These are phyloP conservation scores for Fraxinus nigra DNA, from an alignment of 305 asterid species.

Conservation along the genomic window DNA sequence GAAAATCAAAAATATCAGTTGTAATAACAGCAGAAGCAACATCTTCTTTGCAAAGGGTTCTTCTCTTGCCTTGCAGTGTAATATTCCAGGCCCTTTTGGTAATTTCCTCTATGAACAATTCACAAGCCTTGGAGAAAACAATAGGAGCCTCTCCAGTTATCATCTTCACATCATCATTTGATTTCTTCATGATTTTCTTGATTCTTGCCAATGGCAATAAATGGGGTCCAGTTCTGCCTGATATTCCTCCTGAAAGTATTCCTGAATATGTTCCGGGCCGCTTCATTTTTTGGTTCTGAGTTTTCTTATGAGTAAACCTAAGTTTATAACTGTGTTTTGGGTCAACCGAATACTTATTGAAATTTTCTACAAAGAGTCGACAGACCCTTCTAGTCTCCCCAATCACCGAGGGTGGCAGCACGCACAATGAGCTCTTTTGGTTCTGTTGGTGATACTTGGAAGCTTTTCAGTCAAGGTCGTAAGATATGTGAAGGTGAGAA, in stretches of 20 bases:
- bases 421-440: background rate
- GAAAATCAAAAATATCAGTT: conserved; percentile 75
- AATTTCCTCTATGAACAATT: conserved; percentile 65
- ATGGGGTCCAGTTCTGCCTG: conserved; percentile 61
- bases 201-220: conserved; percentile 76
- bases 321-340: background rate
- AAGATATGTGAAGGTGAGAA: background rate
- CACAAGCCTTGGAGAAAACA: conserved; percentile 73
- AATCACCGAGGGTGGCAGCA: background rate
- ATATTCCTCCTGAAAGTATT: conserved; percentile 46
- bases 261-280: conserved; percentile 71
- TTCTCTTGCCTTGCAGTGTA: conserved; percentile 57
- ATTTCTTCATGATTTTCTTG: conserved; percentile 84
- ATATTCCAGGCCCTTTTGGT: conserved; percentile 63
- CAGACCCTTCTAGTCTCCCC: background rate
- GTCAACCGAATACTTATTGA: too few species aligned
- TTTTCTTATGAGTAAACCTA: background rate
- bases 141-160: conserved; percentile 84
- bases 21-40: conserved; percentile 68
- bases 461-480: background rate
- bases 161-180: conserved; percentile 75
- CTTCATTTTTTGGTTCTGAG: conserved; percentile 38
- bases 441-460: background rate
- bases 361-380: background rate
- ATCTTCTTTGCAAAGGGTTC: conserved; percentile 65